Percentiles rank a stretch among this genome's conserved stretches.
phyloP scores from a whole-genome alignment of 306 rosid genomes.

The Albizia julibrissin region DNA sequence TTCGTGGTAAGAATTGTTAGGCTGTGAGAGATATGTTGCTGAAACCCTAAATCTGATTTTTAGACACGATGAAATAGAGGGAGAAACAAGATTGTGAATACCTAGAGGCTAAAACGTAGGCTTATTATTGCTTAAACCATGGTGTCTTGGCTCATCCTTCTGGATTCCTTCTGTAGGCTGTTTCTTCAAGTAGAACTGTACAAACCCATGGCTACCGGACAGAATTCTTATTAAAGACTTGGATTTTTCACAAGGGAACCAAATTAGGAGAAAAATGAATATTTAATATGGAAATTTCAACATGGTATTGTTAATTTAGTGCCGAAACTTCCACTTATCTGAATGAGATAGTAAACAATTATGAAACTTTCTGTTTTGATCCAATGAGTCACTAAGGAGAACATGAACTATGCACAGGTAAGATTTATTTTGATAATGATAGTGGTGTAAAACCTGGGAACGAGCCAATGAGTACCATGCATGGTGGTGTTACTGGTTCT shows the following conservation, averaged over 20 bases:
- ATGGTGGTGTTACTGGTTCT: neutral
- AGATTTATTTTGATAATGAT: too few species aligned
- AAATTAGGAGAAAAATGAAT: neutral
- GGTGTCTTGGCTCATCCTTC: neutral
- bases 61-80: slow-evolving; percentile 24
- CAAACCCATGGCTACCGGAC: neutral
- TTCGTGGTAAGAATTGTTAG: slow-evolving; percentile 7
- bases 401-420: neutral
- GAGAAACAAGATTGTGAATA: slow-evolving; percentile 8
- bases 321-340: too few species aligned
- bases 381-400: neutral
- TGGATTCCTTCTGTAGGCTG: slow-evolving; percentile 1
- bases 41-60: slow-evolving; percentile 23
- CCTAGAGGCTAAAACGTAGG: neutral
- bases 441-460: too few species aligned
- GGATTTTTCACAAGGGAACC: neutral
- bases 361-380: neutral
- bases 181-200: neutral
- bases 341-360: neutral
- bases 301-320: neutral
- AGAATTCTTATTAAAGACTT: neutral
- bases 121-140: neutral
- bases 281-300: neutral
- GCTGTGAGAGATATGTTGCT: slow-evolving; percentile 8
- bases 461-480: too few species aligned